These are phyloP conservation scores for Olyra latifolia DNA, from an alignment of 176 grass and related monocot genomes.

Conservation along the genomic window DNA sequence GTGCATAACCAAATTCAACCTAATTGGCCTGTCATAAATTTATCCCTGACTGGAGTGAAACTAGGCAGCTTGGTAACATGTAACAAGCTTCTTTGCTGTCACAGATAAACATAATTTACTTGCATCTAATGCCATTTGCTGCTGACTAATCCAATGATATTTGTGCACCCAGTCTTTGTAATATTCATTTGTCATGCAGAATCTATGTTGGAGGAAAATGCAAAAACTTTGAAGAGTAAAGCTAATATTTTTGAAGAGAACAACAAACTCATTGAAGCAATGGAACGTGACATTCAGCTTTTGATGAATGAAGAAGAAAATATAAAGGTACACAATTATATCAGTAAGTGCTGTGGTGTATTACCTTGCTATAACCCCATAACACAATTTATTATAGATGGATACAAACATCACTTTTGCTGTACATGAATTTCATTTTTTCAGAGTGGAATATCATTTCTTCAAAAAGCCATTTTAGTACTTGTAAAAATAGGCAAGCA, in stretches of 20 bases:
- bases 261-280: slow-evolving; percentile 53
- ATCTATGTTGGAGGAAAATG: slow-evolving; percentile 57
- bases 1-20: background rate
- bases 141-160: background rate
- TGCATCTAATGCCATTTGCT: background rate
- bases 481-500: background rate
- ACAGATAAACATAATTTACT: background rate
- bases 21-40: background rate
- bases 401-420: background rate
- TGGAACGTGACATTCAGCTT: slow-evolving; percentile 59
- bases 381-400: background rate
- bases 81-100: background rate
- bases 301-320: slow-evolving; percentile 46
- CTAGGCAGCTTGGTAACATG: background rate
- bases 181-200: slow-evolving; percentile 37
- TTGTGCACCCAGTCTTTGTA: background rate
- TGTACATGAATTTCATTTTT: background rate
- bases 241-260: slow-evolving; percentile 48
- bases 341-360: slow-evolving; percentile 16
- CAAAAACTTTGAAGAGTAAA: slow-evolving; percentile 47
- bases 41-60: background rate
- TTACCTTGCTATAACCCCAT: background rate
- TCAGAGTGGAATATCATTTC: background rate
- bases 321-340: slow-evolving; percentile 52
- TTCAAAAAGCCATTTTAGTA: background rate